These are phyloP conservation scores for Graphium sp. DNA, from an alignment of 2,329 filamentous ascomycete species.

Conservation along the genomic window DNA sequence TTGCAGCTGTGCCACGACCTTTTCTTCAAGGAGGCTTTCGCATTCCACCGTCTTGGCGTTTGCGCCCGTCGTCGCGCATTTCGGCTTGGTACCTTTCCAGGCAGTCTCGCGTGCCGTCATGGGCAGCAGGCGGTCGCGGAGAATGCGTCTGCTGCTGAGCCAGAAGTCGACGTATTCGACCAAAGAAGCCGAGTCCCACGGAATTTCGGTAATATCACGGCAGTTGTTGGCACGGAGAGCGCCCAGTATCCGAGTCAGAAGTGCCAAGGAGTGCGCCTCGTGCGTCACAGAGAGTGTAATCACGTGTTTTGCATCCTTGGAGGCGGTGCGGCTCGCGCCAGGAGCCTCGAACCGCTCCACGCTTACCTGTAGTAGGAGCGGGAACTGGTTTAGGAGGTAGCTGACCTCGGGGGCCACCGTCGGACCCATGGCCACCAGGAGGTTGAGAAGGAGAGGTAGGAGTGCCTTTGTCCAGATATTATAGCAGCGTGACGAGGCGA, in stretches of 20 bases:
- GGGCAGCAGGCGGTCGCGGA: constrained; percentile 59
- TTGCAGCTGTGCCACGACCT: constrained; percentile 53
- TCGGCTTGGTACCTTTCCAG: constrained; percentile 31
- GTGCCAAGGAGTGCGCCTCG: constrained; percentile 63
- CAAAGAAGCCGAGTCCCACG: constrained; percentile 57
- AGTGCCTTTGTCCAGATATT: constrained; percentile 81
- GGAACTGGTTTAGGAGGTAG: constrained; percentile 80
- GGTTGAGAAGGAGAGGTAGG: constrained; percentile 74
- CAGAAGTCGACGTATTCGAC: constrained; percentile 76
- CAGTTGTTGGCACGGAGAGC: constrained; percentile 47
- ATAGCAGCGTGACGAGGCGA: constrained; percentile 58
- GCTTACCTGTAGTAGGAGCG: constrained; percentile 57
- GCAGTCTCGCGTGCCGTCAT: constrained; percentile 56
- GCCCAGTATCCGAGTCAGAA: constrained; percentile 58
- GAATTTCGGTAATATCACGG: constrained; percentile 56
- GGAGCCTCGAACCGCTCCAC: constrained; percentile 53
- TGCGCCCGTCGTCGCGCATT: constrained; percentile 14
- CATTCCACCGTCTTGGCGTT: constrained; percentile 16
- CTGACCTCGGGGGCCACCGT: constrained; percentile 73
- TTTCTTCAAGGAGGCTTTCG: constrained; percentile 58
- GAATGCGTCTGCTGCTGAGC: constrained; percentile 48
- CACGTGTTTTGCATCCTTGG: constrained; percentile 32
- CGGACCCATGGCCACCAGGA: constrained; percentile 65
- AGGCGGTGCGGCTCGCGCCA: constrained; percentile 31
- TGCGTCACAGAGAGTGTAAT: constrained; percentile 58